Percentiles rank a stretch among this genome's conserved stretches.
Evolutionary conservation across 345 rosid species (phyloP).

Genomic region (Eucalyptus pauciflora): DNA sequence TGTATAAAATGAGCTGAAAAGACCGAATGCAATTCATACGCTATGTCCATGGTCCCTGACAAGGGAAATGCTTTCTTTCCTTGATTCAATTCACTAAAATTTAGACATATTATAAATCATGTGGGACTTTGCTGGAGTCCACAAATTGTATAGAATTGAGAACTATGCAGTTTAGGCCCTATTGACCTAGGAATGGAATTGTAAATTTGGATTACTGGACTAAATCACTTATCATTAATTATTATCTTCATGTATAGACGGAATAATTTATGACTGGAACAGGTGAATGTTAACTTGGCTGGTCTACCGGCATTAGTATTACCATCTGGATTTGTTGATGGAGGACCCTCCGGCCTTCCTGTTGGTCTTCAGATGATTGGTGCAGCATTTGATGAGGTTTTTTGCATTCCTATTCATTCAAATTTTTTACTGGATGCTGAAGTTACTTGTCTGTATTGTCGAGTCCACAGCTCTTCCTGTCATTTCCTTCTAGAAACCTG

Average conservation of each 20-base stretch:
- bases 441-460: not conserved
- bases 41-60: not conserved
- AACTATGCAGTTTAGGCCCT: not conserved
- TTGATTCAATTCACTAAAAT: not conserved
- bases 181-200: not conserved
- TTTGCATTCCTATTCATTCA: not conserved
- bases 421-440: not conserved
- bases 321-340: conserved; percentile 88
- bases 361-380: conserved; percentile 96
- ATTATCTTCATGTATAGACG: not conserved
- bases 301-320: conserved; percentile 87
- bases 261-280: not conserved
- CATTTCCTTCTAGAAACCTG: not conserved
- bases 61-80: not conserved
- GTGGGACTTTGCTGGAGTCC: not conserved
- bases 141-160: not conserved
- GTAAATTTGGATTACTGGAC: not conserved
- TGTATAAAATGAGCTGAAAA: not conserved
- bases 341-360: conserved; percentile 61
- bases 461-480: not conserved
- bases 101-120: not conserved
- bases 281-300: conserved; percentile 93
- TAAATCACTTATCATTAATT: not conserved
- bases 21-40: not conserved
- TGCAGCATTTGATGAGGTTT: conserved; percentile 83